These are phyloP conservation scores for Hypoxylon lenormandii DNA, from an alignment of 495 filamentous ascomycete species.

Conservation along the genomic window DNA sequence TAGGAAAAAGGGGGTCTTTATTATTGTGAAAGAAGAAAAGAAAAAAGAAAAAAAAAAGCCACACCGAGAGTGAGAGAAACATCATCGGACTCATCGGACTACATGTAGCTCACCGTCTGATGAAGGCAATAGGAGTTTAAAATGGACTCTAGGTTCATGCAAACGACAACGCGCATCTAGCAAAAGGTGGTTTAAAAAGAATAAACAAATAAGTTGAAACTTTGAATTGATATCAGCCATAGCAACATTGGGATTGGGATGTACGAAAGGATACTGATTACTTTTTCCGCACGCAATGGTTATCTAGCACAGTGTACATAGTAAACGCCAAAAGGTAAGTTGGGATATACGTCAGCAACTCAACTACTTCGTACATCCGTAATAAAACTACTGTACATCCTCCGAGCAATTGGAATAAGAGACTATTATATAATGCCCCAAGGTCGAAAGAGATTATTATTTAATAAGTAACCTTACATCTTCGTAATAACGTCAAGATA, in stretches of 20 bases:
- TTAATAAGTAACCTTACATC: too few relatives aligned
- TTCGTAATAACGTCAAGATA: too few relatives aligned
- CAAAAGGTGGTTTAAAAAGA: constrained; percentile 25
- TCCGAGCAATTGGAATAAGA: too few relatives aligned
- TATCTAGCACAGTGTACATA: constrained; percentile 32
- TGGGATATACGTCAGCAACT: neutral
- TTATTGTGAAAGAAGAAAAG: neutral
- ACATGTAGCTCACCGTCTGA: constrained; percentile 23
- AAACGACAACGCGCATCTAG: constrained; percentile 15
- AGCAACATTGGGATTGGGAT: constrained; percentile 1
- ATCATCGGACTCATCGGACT: too few relatives aligned
- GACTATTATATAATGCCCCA: too few relatives aligned
- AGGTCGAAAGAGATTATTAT: too few relatives aligned
- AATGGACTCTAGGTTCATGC: constrained; percentile 36
- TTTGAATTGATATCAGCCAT: neutral
- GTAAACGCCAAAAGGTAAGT: constrained; percentile 13
- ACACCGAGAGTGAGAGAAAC: constrained; percentile 36
- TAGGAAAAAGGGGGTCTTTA: constrained; percentile 21
- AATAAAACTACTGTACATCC: too few relatives aligned
- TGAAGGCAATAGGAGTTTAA: constrained; percentile 24
- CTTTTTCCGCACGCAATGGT: neutral
- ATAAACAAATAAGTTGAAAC: constrained; percentile 14
- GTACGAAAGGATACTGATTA: neutral
- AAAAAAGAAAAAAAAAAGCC: too few relatives aligned
- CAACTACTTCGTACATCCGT: too few relatives aligned